A percentile compares a stretch with the other conserved stretches of the same genome.
Conservation (phyloP, 805 yeast species). For the Barnettozyma salicaria region DNA sequence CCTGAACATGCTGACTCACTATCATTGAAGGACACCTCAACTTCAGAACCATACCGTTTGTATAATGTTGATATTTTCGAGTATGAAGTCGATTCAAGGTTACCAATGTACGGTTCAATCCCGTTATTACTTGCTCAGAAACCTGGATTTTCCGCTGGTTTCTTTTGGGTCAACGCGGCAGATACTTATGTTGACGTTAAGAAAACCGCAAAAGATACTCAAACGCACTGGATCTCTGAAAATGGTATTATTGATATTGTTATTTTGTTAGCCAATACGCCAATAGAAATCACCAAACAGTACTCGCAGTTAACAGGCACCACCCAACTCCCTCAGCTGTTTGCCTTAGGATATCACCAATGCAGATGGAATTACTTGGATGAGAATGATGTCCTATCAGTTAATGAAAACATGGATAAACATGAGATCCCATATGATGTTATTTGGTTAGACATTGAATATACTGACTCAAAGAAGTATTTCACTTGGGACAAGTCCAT, state of each 20-base stretch:
- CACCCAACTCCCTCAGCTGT: constrained; percentile 65
- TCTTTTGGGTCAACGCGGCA: constrained; percentile 90
- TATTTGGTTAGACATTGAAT: constrained; percentile 93
- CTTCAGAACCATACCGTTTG: constrained; percentile 71
- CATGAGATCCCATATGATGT: constrained; percentile 78
- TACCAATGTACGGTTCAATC: constrained; percentile 94
- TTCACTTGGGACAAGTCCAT: constrained; percentile 80
- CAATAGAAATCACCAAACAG: constrained; percentile 47
- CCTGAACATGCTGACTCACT: constrained; percentile 93
- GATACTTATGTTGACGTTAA: constrained; percentile 83
- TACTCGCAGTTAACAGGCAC: constrained; percentile 72
- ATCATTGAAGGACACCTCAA: constrained; percentile 61
- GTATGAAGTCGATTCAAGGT: constrained; percentile 72
- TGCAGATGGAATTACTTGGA: constrained; percentile 97
- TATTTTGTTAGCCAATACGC: constrained; percentile 54
- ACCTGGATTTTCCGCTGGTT: constrained; percentile 54
- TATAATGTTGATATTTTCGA: constrained; percentile 95
- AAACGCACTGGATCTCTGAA: constrained; percentile 92
- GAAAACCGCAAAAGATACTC: constrained; percentile 29
- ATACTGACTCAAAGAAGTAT: constrained; percentile 78
- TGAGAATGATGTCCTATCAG: constrained; percentile 75
- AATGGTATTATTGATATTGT: constrained; percentile 77
- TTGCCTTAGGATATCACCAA: constrained; percentile 88
- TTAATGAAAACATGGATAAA: constrained; percentile 64
- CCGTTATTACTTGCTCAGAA: constrained; percentile 78